A percentile compares a stretch with the other conserved stretches of the same genome.
phyloP scores from a whole-genome alignment of 192 early-diverging fungal genomes.

The Coemansia sp. region DNA sequence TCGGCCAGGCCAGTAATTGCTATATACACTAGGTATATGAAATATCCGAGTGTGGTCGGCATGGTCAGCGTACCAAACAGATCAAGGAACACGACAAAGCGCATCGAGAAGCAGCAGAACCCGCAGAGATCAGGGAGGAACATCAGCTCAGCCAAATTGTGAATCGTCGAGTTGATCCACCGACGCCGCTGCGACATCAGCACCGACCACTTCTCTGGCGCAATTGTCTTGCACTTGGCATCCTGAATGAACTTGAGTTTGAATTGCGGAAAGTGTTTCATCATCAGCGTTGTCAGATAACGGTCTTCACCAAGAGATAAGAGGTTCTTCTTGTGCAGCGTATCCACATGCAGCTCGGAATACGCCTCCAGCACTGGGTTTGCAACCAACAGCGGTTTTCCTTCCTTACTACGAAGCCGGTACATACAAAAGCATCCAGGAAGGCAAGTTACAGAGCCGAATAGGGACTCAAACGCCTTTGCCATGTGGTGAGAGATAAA shows the following conservation, averaged over 20 bases:
- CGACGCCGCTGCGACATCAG: constrained; percentile 97
- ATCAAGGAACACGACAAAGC: constrained; percentile 97
- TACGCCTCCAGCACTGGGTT: constrained; percentile 89
- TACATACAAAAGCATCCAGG: constrained; percentile 99
- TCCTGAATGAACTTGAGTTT: constrained; percentile 94
- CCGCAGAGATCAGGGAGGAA: constrained; percentile 94
- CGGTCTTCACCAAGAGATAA: constrained; percentile 42
- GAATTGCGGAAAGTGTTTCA: constrained; percentile 98
- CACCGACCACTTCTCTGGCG: constrained; percentile 93
- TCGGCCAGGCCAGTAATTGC: constrained; percentile 60
- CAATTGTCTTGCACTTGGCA: constrained; percentile 91
- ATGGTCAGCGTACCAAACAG: constrained; percentile 90
- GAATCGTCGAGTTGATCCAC: constrained; percentile 99
- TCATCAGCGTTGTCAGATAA: constrained; percentile 89
- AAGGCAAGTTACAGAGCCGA: constrained; percentile 60
- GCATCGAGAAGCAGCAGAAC: constrained; percentile 98
- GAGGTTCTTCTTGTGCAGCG: constrained; percentile 63
- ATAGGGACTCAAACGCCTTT: constrained; percentile 56
- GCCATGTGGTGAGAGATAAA: constrained; percentile 96
- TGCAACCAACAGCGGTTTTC: constrained; percentile 89
- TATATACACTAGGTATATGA: constrained; percentile 83
- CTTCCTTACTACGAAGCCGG: constrained; percentile 86
- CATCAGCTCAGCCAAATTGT: constrained; percentile 94
- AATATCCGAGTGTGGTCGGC: constrained; percentile 89
- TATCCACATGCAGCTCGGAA: constrained; percentile 92